A percentile compares a stretch with the other conserved stretches of the same genome.
These are phyloP conservation scores for Diplocarpon mali DNA, from an alignment of 2,329 filamentous ascomycete genomes.

Conservation along the genomic window DNA sequence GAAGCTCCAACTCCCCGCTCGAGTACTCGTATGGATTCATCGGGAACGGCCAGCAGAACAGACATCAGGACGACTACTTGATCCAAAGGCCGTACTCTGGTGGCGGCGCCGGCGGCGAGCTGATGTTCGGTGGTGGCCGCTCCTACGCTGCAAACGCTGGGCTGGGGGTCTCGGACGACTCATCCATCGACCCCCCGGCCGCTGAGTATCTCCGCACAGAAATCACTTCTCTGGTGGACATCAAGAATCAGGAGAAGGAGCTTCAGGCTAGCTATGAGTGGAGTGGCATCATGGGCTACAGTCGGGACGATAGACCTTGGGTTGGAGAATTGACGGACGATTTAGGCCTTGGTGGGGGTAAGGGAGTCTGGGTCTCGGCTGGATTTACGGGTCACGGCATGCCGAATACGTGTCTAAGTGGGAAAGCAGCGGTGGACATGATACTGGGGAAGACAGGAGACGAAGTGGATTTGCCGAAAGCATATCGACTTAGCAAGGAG, in stretches of 20 bases:
- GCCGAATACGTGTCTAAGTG: slow-evolving; percentile 60
- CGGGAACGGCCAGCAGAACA: slow-evolving; percentile 32
- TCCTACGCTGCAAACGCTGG: slow-evolving; percentile 40
- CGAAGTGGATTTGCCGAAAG: slow-evolving; percentile 34
- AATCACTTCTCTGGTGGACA: slow-evolving; percentile 21
- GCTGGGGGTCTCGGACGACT: slow-evolving; percentile 50
- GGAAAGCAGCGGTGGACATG: slow-evolving; percentile 50
- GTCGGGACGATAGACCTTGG: slow-evolving; percentile 56
- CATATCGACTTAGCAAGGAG: slow-evolving; percentile 26
- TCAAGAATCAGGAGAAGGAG: slow-evolving; percentile 30
- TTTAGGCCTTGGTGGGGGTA: slow-evolving; percentile 39
- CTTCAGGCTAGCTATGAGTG: slow-evolving; percentile 42
- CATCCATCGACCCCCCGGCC: slow-evolving; percentile 38
- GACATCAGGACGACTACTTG: slow-evolving; percentile 57
- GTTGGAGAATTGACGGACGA: slow-evolving; percentile 52
- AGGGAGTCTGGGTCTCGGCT: slow-evolving; percentile 50
- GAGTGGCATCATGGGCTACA: slow-evolving; percentile 75
- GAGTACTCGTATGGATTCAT: slow-evolving; percentile 45
- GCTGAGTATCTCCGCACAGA: slow-evolving; percentile 23
- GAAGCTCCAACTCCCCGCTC: slow-evolving; percentile 10
- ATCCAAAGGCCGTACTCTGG: slow-evolving; percentile 50
- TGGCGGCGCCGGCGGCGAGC: slow-evolving; percentile 33
- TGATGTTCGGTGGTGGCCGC: slow-evolving; percentile 64
- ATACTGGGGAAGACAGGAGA: slow-evolving; percentile 35
- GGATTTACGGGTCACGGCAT: slow-evolving; percentile 70